Evolutionary conservation across 75 land plant genomes (phyloP).

Genomic region (Selaginella moellendorffii): DNA sequence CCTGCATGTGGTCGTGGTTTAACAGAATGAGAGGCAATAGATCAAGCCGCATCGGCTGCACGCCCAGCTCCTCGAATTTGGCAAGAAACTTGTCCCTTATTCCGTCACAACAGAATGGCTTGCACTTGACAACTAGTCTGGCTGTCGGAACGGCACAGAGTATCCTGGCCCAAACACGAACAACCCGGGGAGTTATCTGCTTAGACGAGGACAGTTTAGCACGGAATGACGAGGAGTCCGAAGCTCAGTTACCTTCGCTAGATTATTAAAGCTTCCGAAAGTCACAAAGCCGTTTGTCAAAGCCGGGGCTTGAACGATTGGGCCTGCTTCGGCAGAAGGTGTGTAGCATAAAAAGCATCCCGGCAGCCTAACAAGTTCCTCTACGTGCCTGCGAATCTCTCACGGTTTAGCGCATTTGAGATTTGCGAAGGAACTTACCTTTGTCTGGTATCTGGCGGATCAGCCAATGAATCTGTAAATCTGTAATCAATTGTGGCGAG

Average conservation of each 20-base stretch:
- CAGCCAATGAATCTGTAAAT: constrained; percentile 77
- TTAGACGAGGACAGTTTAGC: too few relatives aligned
- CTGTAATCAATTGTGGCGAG: constrained; percentile 90
- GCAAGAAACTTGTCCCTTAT: constrained; percentile 78
- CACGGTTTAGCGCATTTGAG: neutral
- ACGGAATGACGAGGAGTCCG: too few relatives aligned
- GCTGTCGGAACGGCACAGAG: constrained; percentile 84
- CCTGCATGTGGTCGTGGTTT: constrained; percentile 99
- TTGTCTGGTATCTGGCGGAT: constrained; percentile 68
- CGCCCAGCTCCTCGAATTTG: constrained; percentile 70
- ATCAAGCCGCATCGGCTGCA: constrained; percentile 82
- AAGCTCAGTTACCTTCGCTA: constrained; percentile 61
- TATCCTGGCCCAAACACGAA: constrained; percentile 92
- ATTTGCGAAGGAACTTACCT: constrained; percentile 39
- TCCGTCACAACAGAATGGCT: constrained; percentile 96
- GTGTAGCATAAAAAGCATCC: constrained; percentile 91
- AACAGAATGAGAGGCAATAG: constrained; percentile 86
- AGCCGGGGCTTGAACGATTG: constrained; percentile 70
- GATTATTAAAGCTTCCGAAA: constrained; percentile 98
- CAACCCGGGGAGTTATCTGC: constrained; percentile 89
- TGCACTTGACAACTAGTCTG: constrained; percentile 91
- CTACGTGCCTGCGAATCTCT: constrained; percentile 60
- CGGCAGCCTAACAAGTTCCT: constrained; percentile 80
- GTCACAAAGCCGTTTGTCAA: constrained; percentile 86
- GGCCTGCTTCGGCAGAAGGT: constrained; percentile 92